Evolutionary conservation across 2,329 filamentous ascomycete species (phyloP).

Genomic region (Xylaria sp.): DNA sequence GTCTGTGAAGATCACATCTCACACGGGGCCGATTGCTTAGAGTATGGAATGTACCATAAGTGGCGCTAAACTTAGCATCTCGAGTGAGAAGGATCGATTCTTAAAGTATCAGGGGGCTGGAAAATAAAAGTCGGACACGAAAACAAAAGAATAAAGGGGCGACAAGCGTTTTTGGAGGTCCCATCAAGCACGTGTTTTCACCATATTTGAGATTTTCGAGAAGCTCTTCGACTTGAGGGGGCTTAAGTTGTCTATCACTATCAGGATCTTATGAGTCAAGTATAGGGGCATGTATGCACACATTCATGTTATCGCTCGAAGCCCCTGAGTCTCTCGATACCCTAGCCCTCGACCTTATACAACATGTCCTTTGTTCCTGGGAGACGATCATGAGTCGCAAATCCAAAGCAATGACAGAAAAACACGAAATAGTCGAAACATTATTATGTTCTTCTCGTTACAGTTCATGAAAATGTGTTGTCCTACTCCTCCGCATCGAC

Average conservation of each 20-base stretch:
- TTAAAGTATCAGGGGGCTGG: not conserved
- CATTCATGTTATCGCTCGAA: no score
- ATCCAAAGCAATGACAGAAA: not conserved
- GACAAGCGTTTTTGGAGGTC: not conserved
- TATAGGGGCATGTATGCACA: no score
- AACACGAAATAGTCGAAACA: not conserved
- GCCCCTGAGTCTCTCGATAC: no score
- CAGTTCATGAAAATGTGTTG: not conserved
- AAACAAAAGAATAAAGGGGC: not conserved
- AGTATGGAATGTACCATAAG: conserved; percentile 42
- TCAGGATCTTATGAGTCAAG: no score
- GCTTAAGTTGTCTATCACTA: not conserved
- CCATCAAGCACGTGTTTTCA: not conserved
- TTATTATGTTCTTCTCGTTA: not conserved
- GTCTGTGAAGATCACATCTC: conserved; percentile 38
- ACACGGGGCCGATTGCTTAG: conserved; percentile 39
- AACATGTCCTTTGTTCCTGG: no score
- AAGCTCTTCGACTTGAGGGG: not conserved
- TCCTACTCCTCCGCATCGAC: not conserved
- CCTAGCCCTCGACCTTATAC: no score
- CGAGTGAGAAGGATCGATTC: not conserved
- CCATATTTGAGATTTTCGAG: not conserved
- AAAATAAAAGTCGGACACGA: no score
- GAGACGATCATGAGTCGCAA: not conserved
- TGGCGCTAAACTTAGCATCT: conserved; percentile 17